Percentiles rank a stretch among this genome's conserved stretches.
These are phyloP conservation scores for Colletotrichum chrysophilum DNA, from an alignment of 2,329 filamentous ascomycete species.

Conservation along the genomic window DNA sequence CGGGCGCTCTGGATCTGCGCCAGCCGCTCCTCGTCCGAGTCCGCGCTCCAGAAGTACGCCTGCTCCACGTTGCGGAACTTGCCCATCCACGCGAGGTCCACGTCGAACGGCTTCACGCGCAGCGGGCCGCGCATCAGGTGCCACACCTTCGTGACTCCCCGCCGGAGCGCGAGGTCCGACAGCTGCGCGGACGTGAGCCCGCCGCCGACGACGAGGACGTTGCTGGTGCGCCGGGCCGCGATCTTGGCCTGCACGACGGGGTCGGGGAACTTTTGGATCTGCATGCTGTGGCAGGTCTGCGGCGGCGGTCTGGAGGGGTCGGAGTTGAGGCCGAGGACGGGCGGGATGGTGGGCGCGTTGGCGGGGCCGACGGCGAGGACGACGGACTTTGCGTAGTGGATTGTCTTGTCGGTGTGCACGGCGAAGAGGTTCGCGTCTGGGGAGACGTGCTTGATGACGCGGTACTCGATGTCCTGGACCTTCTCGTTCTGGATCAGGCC, in stretches of 20 bases:
- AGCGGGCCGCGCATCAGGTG: slow-evolving; percentile 68
- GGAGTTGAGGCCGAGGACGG: slow-evolving; percentile 36
- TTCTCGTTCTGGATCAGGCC: slow-evolving; percentile 64
- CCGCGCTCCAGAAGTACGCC: slow-evolving; percentile 77
- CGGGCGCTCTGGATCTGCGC: slow-evolving; percentile 70
- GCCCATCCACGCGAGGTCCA: slow-evolving; percentile 79
- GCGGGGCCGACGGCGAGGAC: slow-evolving; percentile 76
- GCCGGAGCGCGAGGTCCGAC: slow-evolving; percentile 67
- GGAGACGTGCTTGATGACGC: slow-evolving; percentile 47
- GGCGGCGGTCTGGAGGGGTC: slow-evolving; percentile 25
- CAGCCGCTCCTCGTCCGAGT: slow-evolving; percentile 71
- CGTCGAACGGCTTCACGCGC: slow-evolving; percentile 77
- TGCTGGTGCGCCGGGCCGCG: slow-evolving; percentile 53
- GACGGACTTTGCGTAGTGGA: slow-evolving; percentile 65
- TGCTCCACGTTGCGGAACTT: slow-evolving; percentile 83
- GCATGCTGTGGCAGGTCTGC: slow-evolving; percentile 68
- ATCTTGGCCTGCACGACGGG: slow-evolving; percentile 58
- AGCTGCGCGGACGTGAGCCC: slow-evolving; percentile 80
- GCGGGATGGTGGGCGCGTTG: slow-evolving; percentile 58
- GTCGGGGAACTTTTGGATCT: slow-evolving; percentile 64
- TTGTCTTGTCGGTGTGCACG: slow-evolving; percentile 59
- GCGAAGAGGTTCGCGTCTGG: slow-evolving; percentile 67
- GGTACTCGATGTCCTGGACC: slow-evolving; percentile 67
- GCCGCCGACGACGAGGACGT: slow-evolving; percentile 74
- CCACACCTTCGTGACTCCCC: slow-evolving; percentile 71